A percentile compares a stretch with the other conserved stretches of the same genome.
Evolutionary conservation across 306 rosid species (phyloP).

Genomic region (Gleditsia sinensis): DNA sequence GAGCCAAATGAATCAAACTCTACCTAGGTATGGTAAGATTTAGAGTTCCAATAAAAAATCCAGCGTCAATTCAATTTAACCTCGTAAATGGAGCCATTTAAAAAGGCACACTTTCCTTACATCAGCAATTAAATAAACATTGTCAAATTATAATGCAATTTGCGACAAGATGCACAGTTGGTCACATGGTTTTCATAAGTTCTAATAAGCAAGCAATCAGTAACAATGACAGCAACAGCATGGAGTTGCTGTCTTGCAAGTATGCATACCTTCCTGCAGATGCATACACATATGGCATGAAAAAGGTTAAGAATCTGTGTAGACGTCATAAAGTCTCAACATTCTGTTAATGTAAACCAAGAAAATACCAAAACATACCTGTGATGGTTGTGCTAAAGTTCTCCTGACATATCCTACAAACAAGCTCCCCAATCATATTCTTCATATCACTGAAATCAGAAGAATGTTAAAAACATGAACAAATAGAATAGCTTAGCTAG

Average conservation of each 20-base stretch:
- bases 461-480: neutral
- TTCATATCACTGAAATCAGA: conserved; percentile 57
- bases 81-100: neutral
- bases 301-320: neutral
- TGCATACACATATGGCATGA: neutral
- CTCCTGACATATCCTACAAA: conserved; percentile 64
- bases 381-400: conserved; percentile 55
- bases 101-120: neutral
- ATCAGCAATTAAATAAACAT: neutral
- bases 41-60: neutral
- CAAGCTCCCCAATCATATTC: conserved; percentile 60
- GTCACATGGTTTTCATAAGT: neutral
- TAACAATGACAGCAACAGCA: neutral
- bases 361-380: conserved; percentile 31
- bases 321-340: neutral
- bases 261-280: neutral
- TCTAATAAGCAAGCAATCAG: neutral
- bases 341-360: neutral
- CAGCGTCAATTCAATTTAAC: neutral
- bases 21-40: neutral
- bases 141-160: neutral
- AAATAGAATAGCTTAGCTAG: neutral
- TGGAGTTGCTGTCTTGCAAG: neutral
- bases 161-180: neutral
- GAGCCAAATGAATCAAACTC: neutral